These are phyloP conservation scores for Vigna reflexopilosa DNA, from an alignment of 306 rosid species.

Conservation along the genomic window DNA sequence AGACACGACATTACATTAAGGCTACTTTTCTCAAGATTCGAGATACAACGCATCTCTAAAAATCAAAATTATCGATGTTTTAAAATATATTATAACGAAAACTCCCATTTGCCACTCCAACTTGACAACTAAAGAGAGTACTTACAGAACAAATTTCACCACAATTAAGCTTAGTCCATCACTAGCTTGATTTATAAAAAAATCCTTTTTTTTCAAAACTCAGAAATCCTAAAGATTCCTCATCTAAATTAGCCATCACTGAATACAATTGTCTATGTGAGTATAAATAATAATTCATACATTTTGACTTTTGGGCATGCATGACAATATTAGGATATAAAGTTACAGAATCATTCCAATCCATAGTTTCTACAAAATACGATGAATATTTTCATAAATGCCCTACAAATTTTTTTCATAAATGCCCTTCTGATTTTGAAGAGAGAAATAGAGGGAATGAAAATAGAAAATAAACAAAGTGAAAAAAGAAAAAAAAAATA, in stretches of 20 bases:
- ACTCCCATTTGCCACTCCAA: constrained; percentile 10
- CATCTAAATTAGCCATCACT: neutral
- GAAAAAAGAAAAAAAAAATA: no score
- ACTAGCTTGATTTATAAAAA: constrained; percentile 18
- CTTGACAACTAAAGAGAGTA: neutral
- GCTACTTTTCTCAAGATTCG: constrained; percentile 10
- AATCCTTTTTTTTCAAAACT: neutral
- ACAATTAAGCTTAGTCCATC: constrained; percentile 3
- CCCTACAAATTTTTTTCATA: neutral
- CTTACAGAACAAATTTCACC: constrained; percentile 3
- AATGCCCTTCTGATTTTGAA: neutral
- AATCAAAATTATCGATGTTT: neutral
- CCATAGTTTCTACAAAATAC: constrained; percentile 1
- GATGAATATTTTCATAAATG: neutral
- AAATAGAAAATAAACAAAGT: no score
- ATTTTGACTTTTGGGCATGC: no score
- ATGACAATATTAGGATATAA: no score
- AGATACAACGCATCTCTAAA: constrained; percentile 15
- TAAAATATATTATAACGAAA: constrained; percentile 12
- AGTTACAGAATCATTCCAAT: neutral
- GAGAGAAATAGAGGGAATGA: no score
- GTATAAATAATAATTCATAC: no score
- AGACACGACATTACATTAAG: constrained; percentile 8
- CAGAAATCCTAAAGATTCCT: constrained; percentile 7
- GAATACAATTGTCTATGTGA: no score